Conservation (phyloP, 768 basidiomycete genomes). For the Exidia glandulosa region DNA sequence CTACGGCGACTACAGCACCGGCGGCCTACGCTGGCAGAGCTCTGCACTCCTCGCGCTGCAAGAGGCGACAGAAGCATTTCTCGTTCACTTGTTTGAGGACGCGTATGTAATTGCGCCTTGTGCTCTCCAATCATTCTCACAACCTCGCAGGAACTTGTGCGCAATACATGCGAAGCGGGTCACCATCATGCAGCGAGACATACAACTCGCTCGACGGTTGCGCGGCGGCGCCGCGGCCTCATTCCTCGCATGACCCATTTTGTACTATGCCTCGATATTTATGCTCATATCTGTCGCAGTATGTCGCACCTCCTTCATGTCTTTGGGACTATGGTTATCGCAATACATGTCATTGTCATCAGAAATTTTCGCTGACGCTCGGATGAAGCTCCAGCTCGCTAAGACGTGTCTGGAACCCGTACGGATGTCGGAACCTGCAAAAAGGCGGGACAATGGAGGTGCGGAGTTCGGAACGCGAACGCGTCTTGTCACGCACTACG, state of each 20-base stretch:
- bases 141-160: slow-evolving; percentile 68
- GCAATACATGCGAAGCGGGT: slow-evolving; percentile 97
- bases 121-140: slow-evolving; percentile 4
- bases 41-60: slow-evolving; percentile 90
- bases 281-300: neutral
- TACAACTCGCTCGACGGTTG: slow-evolving; percentile 91
- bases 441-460: too few relatives aligned
- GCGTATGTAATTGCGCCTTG: slow-evolving; percentile 52
- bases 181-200: slow-evolving; percentile 94
- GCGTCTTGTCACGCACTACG: too few relatives aligned
- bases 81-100: slow-evolving; percentile 96
- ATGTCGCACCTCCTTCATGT: neutral
- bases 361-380: too few relatives aligned
- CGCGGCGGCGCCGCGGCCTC: slow-evolving; percentile 36
- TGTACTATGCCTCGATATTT: neutral
- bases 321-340: too few relatives aligned
- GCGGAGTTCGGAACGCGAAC: too few relatives aligned
- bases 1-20: slow-evolving; percentile 46
- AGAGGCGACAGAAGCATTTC: slow-evolving; percentile 90
- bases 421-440: too few relatives aligned
- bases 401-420: too few relatives aligned
- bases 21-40: slow-evolving; percentile 83
- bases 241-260: neutral
- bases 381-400: too few relatives aligned
- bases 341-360: too few relatives aligned